These are phyloP conservation scores for Phytophthora multivora DNA, from an alignment of 352 stramenopile genomes.

Conservation along the genomic window DNA sequence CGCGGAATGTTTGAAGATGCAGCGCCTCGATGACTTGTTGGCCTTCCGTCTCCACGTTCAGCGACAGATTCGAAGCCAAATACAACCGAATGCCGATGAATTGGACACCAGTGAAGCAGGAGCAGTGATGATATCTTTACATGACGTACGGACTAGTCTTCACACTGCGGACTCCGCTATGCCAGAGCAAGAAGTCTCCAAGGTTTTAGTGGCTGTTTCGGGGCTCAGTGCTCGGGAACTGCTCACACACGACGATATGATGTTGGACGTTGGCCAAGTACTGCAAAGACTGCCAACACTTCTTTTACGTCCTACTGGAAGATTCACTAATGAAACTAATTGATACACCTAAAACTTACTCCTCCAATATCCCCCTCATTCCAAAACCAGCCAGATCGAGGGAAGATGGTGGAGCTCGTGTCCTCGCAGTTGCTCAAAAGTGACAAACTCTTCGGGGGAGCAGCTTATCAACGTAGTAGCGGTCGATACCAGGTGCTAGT, in stretches of 20 bases:
- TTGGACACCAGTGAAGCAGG: background rate
- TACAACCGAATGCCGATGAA: constrained; percentile 4
- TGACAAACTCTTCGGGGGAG: too few relatives aligned
- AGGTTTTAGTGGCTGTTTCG: constrained; percentile 35
- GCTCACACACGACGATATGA: constrained; percentile 63
- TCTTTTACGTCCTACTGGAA: constrained; percentile 51
- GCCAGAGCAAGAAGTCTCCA: constrained; percentile 57
- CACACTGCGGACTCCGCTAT: constrained; percentile 56
- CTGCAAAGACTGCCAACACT: constrained; percentile 48
- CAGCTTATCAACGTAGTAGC: too few relatives aligned
- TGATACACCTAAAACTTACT: background rate
- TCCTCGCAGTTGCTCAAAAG: too few relatives aligned
- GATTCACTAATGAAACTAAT: constrained; percentile 10
- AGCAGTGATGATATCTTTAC: constrained; percentile 55
- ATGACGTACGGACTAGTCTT: constrained; percentile 44
- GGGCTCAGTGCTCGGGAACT: constrained; percentile 54
- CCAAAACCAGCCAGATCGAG: too few relatives aligned
- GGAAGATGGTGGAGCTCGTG: too few relatives aligned
- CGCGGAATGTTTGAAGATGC: constrained; percentile 50
- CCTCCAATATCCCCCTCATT: too few relatives aligned
- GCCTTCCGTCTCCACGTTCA: constrained; percentile 52
- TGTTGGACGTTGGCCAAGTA: constrained; percentile 51
- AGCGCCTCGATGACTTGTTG: constrained; percentile 72
- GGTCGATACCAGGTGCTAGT: background rate
- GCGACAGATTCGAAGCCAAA: constrained; percentile 29